These are phyloP conservation scores for Physcomitrellopsis africana DNA, from an alignment of 225 moss, liverwort and hornwort genomes.

Conservation along the genomic window DNA sequence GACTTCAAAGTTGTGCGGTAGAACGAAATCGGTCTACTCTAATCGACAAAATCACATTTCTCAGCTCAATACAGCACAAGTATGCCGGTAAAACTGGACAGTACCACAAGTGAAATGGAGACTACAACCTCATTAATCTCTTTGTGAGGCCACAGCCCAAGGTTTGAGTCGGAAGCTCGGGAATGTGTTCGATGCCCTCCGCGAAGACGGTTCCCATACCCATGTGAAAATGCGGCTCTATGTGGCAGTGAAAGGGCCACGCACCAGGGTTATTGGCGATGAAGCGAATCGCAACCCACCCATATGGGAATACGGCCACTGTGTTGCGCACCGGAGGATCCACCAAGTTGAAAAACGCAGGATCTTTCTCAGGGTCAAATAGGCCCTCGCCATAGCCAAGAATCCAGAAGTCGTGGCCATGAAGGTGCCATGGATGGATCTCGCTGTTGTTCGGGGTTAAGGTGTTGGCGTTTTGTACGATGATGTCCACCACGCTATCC, in stretches of 20 bases:
- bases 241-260: slow-evolving; percentile 71
- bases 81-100: slow-evolving; percentile 15
- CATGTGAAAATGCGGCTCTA: slow-evolving; percentile 62
- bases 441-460: slow-evolving; percentile 56
- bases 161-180: slow-evolving; percentile 21
- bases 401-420: slow-evolving; percentile 72
- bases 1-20: background rate
- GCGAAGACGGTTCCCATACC: slow-evolving; percentile 67
- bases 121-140: slow-evolving; percentile 6
- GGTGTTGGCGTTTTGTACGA: slow-evolving; percentile 62
- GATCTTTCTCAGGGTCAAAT: slow-evolving; percentile 30
- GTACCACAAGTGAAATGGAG: background rate
- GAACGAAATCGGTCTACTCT: background rate
- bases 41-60: slow-evolving; percentile 6
- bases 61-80: slow-evolving; percentile 13
- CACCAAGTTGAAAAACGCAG: slow-evolving; percentile 47
- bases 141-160: slow-evolving; percentile 43
- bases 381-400: slow-evolving; percentile 53
- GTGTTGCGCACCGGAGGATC: slow-evolving; percentile 60
- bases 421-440: slow-evolving; percentile 66
- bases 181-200: slow-evolving; percentile 40
- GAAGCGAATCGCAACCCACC: slow-evolving; percentile 60
- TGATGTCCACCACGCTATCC: slow-evolving; percentile 54
- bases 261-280: slow-evolving; percentile 60
- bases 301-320: slow-evolving; percentile 49